Conservation (phyloP, 2,329 filamentous ascomycete species). For the Pseudodiploospora longispora region DNA sequence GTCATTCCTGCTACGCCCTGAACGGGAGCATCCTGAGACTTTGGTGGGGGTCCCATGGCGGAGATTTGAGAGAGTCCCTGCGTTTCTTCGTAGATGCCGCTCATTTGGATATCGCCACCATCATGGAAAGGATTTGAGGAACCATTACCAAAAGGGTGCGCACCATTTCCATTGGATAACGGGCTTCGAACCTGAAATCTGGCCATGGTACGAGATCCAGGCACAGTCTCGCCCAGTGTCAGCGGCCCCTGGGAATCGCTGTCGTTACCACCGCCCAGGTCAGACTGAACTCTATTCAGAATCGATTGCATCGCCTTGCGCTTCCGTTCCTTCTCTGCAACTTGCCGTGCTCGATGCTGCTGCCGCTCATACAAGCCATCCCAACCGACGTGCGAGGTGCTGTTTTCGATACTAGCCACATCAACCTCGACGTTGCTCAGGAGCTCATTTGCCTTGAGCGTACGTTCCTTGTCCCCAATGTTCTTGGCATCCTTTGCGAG, state of each 20-base stretch:
- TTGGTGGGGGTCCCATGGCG: constrained; percentile 42
- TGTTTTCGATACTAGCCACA: constrained; percentile 65
- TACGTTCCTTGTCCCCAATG: constrained; percentile 73
- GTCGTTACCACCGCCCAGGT: constrained; percentile 41
- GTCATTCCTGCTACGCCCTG: constrained; percentile 39
- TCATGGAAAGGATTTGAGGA: constrained; percentile 40
- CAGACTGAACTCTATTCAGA: constrained; percentile 40
- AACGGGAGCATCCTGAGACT: constrained; percentile 27
- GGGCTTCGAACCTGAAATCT: constrained; percentile 50
- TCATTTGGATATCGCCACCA: constrained; percentile 52
- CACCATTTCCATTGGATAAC: constrained; percentile 51
- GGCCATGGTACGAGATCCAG: constrained; percentile 43
- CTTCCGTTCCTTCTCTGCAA: constrained; percentile 54
- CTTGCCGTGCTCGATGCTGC: constrained; percentile 52
- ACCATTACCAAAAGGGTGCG: constrained; percentile 45
- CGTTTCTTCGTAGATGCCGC: constrained; percentile 41
- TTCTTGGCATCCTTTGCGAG: constrained; percentile 78
- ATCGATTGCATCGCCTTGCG: constrained; percentile 53
- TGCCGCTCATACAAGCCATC: constrained; percentile 73
- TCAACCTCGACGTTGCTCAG: constrained; percentile 91
- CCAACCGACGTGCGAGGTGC: constrained; percentile 64
- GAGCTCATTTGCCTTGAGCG: constrained; percentile 84
- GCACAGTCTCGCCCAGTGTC: constrained; percentile 56
- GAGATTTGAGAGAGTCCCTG: constrained; percentile 38
- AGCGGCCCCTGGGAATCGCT: constrained; percentile 49